Base-by-base conservation (phyloP, 352 stramenopile species). In the Phytophthora parvispora region DNA sequence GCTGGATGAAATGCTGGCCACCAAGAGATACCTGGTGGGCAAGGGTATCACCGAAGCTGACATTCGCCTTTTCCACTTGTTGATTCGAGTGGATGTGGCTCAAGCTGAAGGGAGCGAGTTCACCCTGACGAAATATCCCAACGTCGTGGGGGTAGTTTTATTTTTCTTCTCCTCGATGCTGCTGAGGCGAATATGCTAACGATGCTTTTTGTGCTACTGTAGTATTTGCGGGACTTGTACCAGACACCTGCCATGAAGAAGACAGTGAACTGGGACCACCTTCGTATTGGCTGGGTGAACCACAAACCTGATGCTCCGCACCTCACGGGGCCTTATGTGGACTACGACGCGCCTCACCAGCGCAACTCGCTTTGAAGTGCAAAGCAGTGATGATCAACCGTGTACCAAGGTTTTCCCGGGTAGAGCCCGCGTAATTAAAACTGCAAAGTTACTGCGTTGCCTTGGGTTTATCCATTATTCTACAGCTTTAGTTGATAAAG, bases 221-320 rank as follows among this genome's bases (percentile, higher is more conserved):
- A 67, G 69, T 78, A 78, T 42, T 13, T 78, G 29, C 58, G 56
- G 4, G 70, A 78, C 40, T 77, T 98, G 34, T 98, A 97, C 69
- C 87, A 98, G 60, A 86, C 10, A 36, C 75, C 80, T 16, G 86
- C 71, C 7, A 71, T 98, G 28, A 34, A 81, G 29, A 69, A 79
- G 24, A 89, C 83, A 15, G 77, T 97, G 6, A 74, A 96, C 65
- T 96, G 97, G 82, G 61, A 93, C 18, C 90, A 98, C 72, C 93
- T 98, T 69, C 93, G 94, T 67, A 71, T 74, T 27, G 89, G 97
- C 68, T 97, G 96, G 65, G 94, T 84, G 65, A 85, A 80, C 43
- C 86, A 69, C 24, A 89, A 97, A 60, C 69, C 80, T 16, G 50
- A 75, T 20, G 90, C 96, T 49, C 91, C 97, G 49, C 71, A 97